Percentiles rank a stretch among this genome's conserved stretches.
phyloP scores from a whole-genome alignment of 2,329 filamentous ascomycete genomes.

The Boeremia lycopersici region DNA sequence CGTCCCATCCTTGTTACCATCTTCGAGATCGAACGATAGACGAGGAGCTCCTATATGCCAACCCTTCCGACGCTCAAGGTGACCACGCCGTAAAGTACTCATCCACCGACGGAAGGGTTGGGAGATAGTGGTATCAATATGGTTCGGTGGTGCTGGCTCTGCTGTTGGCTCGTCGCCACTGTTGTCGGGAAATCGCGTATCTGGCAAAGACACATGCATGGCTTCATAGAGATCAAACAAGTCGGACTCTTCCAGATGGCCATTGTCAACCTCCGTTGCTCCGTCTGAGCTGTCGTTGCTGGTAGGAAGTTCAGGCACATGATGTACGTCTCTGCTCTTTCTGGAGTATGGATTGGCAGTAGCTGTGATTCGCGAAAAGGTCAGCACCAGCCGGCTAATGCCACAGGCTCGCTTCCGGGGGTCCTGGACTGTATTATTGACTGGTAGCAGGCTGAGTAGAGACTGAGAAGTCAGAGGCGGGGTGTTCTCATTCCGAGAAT shows the following conservation, averaged over 20 bases:
- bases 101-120: conserved; percentile 52
- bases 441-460: conserved; percentile 44
- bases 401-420: too few species aligned
- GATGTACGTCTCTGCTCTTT: conserved; percentile 13
- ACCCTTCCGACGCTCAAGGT: too few species aligned
- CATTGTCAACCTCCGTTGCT: conserved; percentile 22
- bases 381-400: not conserved
- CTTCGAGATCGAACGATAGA: too few species aligned
- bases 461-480: conserved; percentile 42
- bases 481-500: conserved; percentile 40
- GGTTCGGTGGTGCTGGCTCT: conserved; percentile 10
- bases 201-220: too few species aligned
- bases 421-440: too few species aligned
- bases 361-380: not conserved
- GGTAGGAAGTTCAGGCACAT: conserved; percentile 7
- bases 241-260: conserved; percentile 25
- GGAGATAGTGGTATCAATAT: conserved; percentile 8
- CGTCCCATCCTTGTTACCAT: too few species aligned
- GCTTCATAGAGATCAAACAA: conserved; percentile 33
- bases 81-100: conserved; percentile 68
- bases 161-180: conserved; percentile 15
- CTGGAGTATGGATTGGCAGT: conserved; percentile 23
- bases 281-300: conserved; percentile 19
- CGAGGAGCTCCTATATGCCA: too few species aligned
- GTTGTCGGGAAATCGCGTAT: too few species aligned